phyloP scores from a whole-genome alignment of 2,329 filamentous ascomycete species.

The Parascedosporium putredinis region DNA sequence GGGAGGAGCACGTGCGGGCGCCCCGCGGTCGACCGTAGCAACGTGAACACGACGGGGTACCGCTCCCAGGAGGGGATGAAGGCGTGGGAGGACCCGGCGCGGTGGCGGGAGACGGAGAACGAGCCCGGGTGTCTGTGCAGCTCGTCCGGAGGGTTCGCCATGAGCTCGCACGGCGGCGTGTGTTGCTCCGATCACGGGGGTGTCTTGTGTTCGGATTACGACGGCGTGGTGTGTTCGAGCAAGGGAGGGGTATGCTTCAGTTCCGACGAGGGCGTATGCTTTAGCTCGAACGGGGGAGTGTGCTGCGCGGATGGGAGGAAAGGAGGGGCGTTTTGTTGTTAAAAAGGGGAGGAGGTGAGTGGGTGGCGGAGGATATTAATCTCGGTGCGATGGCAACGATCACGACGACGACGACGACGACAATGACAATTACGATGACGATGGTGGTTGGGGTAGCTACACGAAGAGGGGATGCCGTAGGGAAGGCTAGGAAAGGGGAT shows the following conservation, averaged over 20 bases:
- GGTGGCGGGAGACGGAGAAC: constrained; percentile 3
- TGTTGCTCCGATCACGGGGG: constrained; percentile 5
- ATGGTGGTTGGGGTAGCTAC: background rate
- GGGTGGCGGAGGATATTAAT: too few species aligned
- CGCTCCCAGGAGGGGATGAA: background rate
- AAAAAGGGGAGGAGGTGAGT: too few species aligned
- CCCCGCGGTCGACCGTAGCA: background rate
- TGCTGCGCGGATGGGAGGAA: background rate
- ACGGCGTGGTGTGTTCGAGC: constrained; percentile 1
- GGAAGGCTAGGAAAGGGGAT: too few species aligned
- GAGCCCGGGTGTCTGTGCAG: constrained; percentile 1
- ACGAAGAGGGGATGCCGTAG: background rate
- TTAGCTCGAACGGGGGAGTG: background rate
- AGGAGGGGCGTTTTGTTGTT: background rate
- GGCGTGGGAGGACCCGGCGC: background rate
- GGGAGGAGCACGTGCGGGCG: background rate
- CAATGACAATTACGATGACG: too few species aligned
- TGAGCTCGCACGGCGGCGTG: background rate
- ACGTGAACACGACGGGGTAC: constrained; percentile 3
- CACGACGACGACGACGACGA: too few species aligned
- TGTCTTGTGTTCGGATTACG: constrained; percentile 3
- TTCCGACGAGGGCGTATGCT: background rate
- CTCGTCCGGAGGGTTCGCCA: background rate
- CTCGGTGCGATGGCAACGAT: too few species aligned
- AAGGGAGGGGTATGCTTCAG: background rate